Conservation (phyloP, 805 yeast genomes). For the Candida gorgasii region DNA sequence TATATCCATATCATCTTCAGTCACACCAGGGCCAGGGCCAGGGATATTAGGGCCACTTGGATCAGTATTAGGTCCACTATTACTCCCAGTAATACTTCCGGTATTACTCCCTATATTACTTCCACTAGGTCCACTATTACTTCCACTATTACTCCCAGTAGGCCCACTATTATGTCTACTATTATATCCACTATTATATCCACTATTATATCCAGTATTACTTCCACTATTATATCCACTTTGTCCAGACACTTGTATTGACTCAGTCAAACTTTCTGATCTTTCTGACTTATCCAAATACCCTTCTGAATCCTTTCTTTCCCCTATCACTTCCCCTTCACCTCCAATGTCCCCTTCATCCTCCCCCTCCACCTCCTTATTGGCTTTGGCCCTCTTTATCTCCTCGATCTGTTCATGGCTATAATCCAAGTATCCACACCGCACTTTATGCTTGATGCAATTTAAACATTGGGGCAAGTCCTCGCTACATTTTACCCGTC, state of each 20-base stretch:
- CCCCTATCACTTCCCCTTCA: background rate
- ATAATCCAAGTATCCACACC: constrained; percentile 41
- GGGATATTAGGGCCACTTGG: background rate
- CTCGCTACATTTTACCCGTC: constrained; percentile 51
- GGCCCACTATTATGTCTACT: no score
- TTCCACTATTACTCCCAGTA: no score
- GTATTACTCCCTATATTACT: no score
- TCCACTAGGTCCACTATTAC: no score
- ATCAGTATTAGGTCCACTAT: no score
- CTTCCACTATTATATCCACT: no score
- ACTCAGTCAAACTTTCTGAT: no score
- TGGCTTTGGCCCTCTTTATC: constrained; percentile 21
- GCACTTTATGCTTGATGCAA: constrained; percentile 40
- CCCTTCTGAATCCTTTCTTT: background rate
- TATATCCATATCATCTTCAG: background rate
- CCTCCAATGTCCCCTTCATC: background rate
- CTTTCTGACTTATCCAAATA: background rate
- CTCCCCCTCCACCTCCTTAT: background rate
- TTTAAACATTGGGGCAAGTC: constrained; percentile 40
- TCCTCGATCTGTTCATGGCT: constrained; percentile 32
- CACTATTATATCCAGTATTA: no score
- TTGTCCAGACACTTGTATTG: no score
- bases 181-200: no score
- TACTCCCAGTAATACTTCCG: no score
- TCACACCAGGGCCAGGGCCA: background rate